Conservation (phyloP, 1,139 yeast genomes). For the Meyerozyma smithsonii region DNA sequence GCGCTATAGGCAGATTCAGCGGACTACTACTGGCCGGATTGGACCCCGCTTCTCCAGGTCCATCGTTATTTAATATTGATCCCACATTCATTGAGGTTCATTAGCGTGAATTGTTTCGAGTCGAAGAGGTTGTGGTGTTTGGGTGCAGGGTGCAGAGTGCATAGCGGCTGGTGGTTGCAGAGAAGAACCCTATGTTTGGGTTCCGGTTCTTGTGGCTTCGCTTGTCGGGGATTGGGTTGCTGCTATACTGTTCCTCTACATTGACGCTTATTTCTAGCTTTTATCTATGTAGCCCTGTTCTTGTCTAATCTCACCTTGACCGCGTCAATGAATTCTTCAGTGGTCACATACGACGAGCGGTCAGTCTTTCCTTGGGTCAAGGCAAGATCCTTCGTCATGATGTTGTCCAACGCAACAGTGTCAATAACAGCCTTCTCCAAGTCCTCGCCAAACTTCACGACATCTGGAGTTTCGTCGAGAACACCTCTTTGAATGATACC, state of each 20-base stretch:
- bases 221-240: too few relatives aligned
- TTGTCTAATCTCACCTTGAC: slow-evolving; percentile 44
- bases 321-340: slow-evolving; percentile 86
- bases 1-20: slow-evolving; percentile 2
- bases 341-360: slow-evolving; percentile 74
- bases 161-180: too few relatives aligned
- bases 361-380: slow-evolving; percentile 82
- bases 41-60: slow-evolving; percentile 25
- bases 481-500: slow-evolving; percentile 90
- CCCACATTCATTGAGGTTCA: slow-evolving; percentile 38
- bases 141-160: not conserved
- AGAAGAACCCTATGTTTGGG: too few relatives aligned
- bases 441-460: slow-evolving; percentile 67
- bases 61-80: slow-evolving; percentile 41
- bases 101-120: not conserved
- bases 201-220: too few relatives aligned
- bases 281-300: slow-evolving; percentile 6
- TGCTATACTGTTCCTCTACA: not conserved
- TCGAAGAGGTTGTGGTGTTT: not conserved
- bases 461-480: slow-evolving; percentile 81
- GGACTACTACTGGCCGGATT: not conserved
- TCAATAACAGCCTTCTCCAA: slow-evolving; percentile 82
- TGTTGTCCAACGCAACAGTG: slow-evolving; percentile 78
- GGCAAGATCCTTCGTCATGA: slow-evolving; percentile 95
- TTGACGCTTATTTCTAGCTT: not conserved